These are phyloP conservation scores for Pythium oligandrum DNA, from an alignment of 352 stramenopile species.

Conservation along the genomic window DNA sequence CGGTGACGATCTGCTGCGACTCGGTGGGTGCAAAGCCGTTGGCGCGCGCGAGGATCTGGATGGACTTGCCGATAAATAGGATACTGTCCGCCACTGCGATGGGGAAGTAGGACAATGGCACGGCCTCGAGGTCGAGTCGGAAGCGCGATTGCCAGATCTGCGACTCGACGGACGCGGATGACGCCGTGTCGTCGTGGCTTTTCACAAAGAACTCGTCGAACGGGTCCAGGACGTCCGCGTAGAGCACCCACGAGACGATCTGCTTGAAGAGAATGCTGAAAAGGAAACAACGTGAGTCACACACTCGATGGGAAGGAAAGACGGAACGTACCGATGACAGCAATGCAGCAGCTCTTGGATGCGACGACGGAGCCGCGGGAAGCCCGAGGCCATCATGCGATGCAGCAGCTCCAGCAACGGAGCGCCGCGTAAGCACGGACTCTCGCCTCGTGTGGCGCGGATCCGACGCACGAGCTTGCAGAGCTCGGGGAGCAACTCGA, in stretches of 20 bases:
- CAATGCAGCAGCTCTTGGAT: constrained; percentile 51
- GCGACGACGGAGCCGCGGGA: constrained; percentile 42
- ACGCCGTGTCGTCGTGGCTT: constrained; percentile 6
- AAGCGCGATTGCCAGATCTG: constrained; percentile 49
- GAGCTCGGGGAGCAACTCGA: constrained; percentile 59
- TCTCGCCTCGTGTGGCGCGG: not conserved
- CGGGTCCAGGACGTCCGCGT: constrained; percentile 64
- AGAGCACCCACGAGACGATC: constrained; percentile 79
- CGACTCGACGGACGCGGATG: constrained; percentile 4
- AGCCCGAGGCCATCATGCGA: constrained; percentile 38
- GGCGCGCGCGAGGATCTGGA: constrained; percentile 46
- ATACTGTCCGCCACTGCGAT: constrained; percentile 54
- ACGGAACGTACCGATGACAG: constrained; percentile 39
- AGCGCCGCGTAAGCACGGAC: constrained; percentile 25
- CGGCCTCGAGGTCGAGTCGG: constrained; percentile 43
- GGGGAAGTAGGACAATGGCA: constrained; percentile 60
- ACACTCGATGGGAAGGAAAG: not conserved
- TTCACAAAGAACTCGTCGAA: constrained; percentile 73
- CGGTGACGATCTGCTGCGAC: constrained; percentile 36
- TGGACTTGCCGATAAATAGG: constrained; percentile 61
- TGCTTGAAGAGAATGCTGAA: constrained; percentile 69
- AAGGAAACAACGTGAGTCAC: constrained; percentile 1
- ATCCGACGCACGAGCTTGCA: constrained; percentile 40
- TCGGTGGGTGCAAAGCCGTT: constrained; percentile 44
- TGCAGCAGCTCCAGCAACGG: constrained; percentile 43